phyloP scores from a whole-genome alignment of 495 filamentous ascomycete genomes.

The Coniosporium apollinis region DNA sequence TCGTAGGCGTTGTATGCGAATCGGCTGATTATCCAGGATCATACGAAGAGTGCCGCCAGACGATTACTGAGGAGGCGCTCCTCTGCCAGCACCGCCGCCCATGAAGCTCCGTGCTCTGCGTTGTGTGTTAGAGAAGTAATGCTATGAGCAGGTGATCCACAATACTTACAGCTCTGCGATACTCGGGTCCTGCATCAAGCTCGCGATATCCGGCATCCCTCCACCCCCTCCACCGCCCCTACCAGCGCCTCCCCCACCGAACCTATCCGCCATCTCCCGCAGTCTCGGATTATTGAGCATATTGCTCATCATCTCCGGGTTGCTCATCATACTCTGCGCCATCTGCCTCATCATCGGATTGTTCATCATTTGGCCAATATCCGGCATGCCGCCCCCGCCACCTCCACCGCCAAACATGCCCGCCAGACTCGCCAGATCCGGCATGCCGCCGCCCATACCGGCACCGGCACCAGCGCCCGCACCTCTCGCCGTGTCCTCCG shows the following conservation, averaged over 20 bases:
- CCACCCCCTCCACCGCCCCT: constrained; percentile 31
- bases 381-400: constrained; percentile 71
- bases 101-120: constrained; percentile 24
- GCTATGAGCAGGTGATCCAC: background rate
- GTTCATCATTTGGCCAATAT: constrained; percentile 70
- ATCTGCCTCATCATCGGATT: constrained; percentile 96
- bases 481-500: constrained; percentile 26
- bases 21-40: no score
- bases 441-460: constrained; percentile 50
- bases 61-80: no score
- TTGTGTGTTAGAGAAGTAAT: background rate
- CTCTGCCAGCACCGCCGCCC: constrained; percentile 16
- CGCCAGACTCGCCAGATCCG: constrained; percentile 56
- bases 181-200: constrained; percentile 76
- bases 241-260: constrained; percentile 32
- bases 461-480: constrained; percentile 29
- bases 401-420: constrained; percentile 49
- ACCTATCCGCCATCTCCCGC: constrained; percentile 59
- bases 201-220: constrained; percentile 64
- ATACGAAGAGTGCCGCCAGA: no score
- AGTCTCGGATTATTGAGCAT: constrained; percentile 88
- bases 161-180: constrained; percentile 80
- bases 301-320: constrained; percentile 75
- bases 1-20: no score
- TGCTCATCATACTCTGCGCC: constrained; percentile 93